Evolutionary conservation across 2,329 filamentous ascomycete species (phyloP), one percentile per base, ranked within the genome.

Genomic region (Aspergillus clavatus): DNA sequence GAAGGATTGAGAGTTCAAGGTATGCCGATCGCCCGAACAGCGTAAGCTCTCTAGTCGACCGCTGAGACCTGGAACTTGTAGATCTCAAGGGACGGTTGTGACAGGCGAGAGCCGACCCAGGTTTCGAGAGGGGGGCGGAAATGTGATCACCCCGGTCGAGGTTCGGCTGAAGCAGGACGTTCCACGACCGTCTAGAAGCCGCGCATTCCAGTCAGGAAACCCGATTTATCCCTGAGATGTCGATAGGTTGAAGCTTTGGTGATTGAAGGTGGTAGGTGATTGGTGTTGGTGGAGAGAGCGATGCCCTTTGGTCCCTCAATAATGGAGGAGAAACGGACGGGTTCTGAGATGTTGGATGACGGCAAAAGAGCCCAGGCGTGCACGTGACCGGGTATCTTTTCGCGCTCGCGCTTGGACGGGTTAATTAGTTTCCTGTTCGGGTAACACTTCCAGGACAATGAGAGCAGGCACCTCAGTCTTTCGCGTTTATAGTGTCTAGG

Each of bases 121-220:
- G 46, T 43, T 46, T 21, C 19, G 42, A 39, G 40, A 46, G 40
- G 48, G 48, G 47, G 52, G 42, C 50, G 35, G 49, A 59, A 56
- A 52, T 40, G 41, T 36, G 42, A 52, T 45, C 33, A 50, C 47
- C 47, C 59, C 55, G 52, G 58, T 57, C 55, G 56, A 61, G 57
- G 54, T 54, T 59, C 58, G 62, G 23, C 62, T 66, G 60, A 59
- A 62, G 53, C 55, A 61, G 50, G 54, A 63, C 57, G 56, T 60
- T 62, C 53, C 51, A 59, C 59, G 54, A 56, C 50, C 59, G 51
- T 48, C 51, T 58, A 63, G 47, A 58, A 56, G 57, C 55, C 62
- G 57, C 60, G 55, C 62, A 66, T 65, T 62, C 58, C 62, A 66
- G 50, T 45, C 31, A 47, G 43, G 45, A 44, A 42, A 49, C 14